These are phyloP conservation scores for Chamaenerion angustifolium DNA, from an alignment of 345 rosid genomes.

Conservation along the genomic window DNA sequence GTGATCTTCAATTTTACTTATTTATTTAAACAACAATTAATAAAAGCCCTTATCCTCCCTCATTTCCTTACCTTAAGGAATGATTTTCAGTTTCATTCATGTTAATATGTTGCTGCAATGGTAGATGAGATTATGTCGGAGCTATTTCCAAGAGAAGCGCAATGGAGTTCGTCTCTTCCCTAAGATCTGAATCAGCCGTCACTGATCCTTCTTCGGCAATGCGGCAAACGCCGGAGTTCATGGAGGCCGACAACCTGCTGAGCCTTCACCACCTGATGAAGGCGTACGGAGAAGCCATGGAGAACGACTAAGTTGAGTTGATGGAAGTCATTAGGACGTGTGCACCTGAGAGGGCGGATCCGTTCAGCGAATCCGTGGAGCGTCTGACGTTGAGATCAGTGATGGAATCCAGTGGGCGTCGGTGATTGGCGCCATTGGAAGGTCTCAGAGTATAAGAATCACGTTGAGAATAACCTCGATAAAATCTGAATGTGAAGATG, in stretches of 20 bases:
- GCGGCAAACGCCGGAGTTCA: conserved; percentile 9
- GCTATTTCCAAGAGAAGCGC: no score
- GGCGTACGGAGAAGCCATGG: no score
- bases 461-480: conserved; percentile 21
- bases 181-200: no score
- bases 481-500: conserved; percentile 15
- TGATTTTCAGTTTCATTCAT: no score
- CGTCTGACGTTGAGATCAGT: conserved; percentile 31
- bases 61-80: no score
- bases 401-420: conserved; percentile 44
- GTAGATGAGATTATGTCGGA: not conserved
- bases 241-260: conserved; percentile 13
- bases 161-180: no score
- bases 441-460: conserved; percentile 1
- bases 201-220: no score
- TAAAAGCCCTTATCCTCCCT: no score
- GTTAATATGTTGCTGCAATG: no score
- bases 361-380: conserved; percentile 26
- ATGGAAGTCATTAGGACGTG: conserved; percentile 19
- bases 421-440: conserved; percentile 21
- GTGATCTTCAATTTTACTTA: no score
- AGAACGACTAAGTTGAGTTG: conserved; percentile 24
- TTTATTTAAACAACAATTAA: no score
- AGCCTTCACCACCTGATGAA: conserved; percentile 27
- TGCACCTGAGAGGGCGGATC: conserved; percentile 22